Base-by-base conservation (phyloP, 352 stramenopile species). In the Blastocystis sp. region DNA sequence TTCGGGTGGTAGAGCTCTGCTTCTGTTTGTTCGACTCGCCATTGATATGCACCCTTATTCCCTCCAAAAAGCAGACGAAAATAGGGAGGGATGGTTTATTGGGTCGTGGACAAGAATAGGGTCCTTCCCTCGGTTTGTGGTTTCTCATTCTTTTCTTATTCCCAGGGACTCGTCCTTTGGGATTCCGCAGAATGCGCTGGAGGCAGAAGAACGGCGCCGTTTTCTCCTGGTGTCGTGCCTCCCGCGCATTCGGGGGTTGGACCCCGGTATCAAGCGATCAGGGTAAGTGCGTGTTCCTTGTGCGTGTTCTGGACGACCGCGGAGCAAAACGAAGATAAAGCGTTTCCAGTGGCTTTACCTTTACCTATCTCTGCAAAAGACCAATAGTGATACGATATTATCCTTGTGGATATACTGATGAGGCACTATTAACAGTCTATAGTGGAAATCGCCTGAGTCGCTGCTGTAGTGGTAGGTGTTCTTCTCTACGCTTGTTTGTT, bases 351-450 rank as follows among this genome's bases (percentile, higher is more conserved):
- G 40, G 74, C 57, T 69, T 45, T 64, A 57, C 66, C 60, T 84
- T 69, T 45, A 84, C 74, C 74, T 52, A 70, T 48, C 38, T 84
- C 74, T 84, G 74, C 74, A 70, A 84, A 84, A 84, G 74, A 61
- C 24, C 21, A 64, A 84, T 66, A 68, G 45, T 60, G 68, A 64
- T n/a, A 54, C 48, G 66, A 84, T 84, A 84, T 84, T 84, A 84
- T 84, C 57, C 74, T 84, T 69, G 52, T 84, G 74, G 57, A 84
- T 84, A 84, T 84, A 84, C 57, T 84, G 74, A 68, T 63, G 14
- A 42, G 61, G 21, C 34, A 59, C 60, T 52, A 74, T 42, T 7
- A 43, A 74, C 60, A 84, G 40, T 84, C 2, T 62, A 19, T 84
- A 59, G 14, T 59, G 60, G 28, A 40, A 64, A 81, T 43, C 57